Base-by-base conservation (phyloP, 2,329 filamentous ascomycete species). In the Aureobasidium subglaciale region DNA sequence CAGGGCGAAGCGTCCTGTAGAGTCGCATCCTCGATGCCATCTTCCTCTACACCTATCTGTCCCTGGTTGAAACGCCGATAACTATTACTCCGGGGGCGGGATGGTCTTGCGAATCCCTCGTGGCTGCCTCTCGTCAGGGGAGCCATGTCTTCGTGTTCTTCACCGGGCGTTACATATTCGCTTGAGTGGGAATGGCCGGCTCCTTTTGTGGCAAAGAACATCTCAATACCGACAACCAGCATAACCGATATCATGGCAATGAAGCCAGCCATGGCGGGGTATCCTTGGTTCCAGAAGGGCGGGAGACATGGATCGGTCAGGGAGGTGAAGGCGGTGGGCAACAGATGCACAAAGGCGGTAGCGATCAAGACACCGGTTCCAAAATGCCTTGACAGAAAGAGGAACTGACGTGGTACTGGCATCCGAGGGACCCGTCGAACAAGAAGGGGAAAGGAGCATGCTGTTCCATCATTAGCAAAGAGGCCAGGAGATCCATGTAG, bases 221-320 rank as follows among this genome's bases (percentile, higher is more conserved):
- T 95, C 70, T 97, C 92, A 52, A 96, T 80, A 2, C 83, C 81
- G 6, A 95, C 88, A 3, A 96, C 90, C 4, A 87, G 74, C 58
- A 95, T 78, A n/a, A 89, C 87, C 10, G 87, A 84, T 9, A 84
- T 70, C 87, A 95, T 92, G 56, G 88, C 87, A 43, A 95, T 81
- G 45, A 93, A 77, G 2, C 90, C 90, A 0, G 89, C 84, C 68
- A 95, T 85, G 5, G 88, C 88, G 43, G 78, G 81, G 68, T 93
- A 95, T n/a, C 81, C 80, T 60, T 86, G 66, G 67, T 82, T 92
- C 80, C 91, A 95, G 67, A 90, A 86, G 56, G 79, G 75, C 8
- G 90, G 88, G 0, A 95, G 81, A 70, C 82, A 85, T 68, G 79
- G 78, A 62, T 84, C 77, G 9, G 80, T 82, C 29, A 84, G 68